Conservation (phyloP, 805 yeast genomes). For the Isabelozyma pseudorhagii region DNA sequence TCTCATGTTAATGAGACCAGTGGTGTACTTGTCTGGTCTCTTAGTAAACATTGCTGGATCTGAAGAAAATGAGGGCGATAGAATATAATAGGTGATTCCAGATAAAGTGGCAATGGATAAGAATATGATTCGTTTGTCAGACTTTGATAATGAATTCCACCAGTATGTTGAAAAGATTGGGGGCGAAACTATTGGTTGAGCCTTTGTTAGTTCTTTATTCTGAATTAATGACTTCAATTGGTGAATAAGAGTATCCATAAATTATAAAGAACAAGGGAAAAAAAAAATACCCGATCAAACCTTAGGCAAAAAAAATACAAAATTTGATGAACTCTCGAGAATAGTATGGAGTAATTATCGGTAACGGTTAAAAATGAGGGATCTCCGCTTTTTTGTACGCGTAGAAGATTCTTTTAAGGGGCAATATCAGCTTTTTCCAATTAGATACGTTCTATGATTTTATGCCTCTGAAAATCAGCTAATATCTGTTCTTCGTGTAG, state of each 20-base stretch:
- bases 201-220: neutral
- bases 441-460: too few relatives aligned
- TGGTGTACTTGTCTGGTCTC: conserved; percentile 71
- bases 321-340: too few relatives aligned
- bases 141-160: neutral
- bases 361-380: too few relatives aligned
- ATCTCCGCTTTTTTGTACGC: too few relatives aligned
- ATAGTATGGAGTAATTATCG: too few relatives aligned
- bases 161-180: neutral
- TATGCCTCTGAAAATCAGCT: too few relatives aligned
- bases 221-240: conserved; percentile 11
- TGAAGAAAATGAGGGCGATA: conserved; percentile 7
- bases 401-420: too few relatives aligned
- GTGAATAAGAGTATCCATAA: neutral
- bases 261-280: neutral
- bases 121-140: conserved; percentile 8
- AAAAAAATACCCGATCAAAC: too few relatives aligned
- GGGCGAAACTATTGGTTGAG: neutral
- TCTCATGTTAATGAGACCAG: conserved; percentile 77
- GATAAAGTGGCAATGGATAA: conserved; percentile 7
- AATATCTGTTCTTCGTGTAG: too few relatives aligned
- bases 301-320: too few relatives aligned
- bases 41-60: conserved; percentile 36
- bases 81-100: conserved; percentile 11
- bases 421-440: too few relatives aligned